A percentile compares a stretch with the other conserved stretches of the same genome.
phyloP scores from a whole-genome alignment of 2,329 filamentous ascomycete genomes.

The Phialophora tarda region DNA sequence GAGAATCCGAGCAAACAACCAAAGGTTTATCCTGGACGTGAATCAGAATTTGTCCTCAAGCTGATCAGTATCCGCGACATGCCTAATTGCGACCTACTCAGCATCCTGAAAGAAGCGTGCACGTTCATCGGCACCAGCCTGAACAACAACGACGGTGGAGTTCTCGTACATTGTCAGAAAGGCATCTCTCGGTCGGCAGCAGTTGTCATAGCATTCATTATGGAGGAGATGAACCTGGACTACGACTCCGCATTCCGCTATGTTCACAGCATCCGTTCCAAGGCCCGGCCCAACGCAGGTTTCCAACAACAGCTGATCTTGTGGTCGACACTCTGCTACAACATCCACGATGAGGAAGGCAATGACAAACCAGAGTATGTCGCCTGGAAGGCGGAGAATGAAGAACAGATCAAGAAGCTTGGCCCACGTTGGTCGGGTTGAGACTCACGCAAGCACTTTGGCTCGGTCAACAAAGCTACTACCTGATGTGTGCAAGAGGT shows the following conservation, averaged over 20 bases:
- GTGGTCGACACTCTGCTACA: conserved; percentile 30
- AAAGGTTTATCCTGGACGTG: conserved; percentile 23
- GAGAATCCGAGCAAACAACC: conserved; percentile 28
- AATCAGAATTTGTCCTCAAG: conserved; percentile 35
- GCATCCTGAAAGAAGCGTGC: conserved; percentile 26
- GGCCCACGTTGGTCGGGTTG: conserved; percentile 1
- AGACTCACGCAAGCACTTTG: neutral
- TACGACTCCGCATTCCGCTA: conserved; percentile 32
- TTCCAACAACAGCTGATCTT: conserved; percentile 33
- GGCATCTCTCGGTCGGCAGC: conserved; percentile 36
- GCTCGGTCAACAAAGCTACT: neutral
- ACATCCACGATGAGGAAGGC: conserved; percentile 27
- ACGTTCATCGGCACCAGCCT: conserved; percentile 31
- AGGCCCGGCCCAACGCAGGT: conserved; percentile 31
- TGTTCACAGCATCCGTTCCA: conserved; percentile 28
- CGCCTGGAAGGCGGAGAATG: conserved; percentile 29
- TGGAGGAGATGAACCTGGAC: conserved; percentile 34
- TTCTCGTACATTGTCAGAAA: conserved; percentile 36
- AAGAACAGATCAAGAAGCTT: conserved; percentile 25
- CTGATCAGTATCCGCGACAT: conserved; percentile 30
- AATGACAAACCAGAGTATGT: conserved; percentile 31
- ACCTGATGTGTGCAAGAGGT: neutral
- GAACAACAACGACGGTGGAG: conserved; percentile 30
- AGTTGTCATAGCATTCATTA: conserved; percentile 32
- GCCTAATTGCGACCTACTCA: conserved; percentile 25